Percentiles rank a stretch among this genome's conserved stretches.
These are phyloP conservation scores for Rhizopogon vinicolor DNA, from an alignment of 768 basidiomycete species.

Conservation along the genomic window DNA sequence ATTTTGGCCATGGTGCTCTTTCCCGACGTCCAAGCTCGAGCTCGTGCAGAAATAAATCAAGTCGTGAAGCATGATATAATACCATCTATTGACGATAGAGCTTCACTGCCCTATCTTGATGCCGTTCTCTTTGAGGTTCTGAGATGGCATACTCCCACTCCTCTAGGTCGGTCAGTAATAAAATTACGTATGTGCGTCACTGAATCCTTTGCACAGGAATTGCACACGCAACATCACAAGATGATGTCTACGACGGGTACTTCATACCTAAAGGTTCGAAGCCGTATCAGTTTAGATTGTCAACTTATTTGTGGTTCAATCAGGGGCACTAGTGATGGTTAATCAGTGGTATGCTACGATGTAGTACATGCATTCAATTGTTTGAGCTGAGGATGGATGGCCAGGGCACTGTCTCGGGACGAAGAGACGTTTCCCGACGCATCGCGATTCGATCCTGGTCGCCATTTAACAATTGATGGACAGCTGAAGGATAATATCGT, in stretches of 20 bases:
- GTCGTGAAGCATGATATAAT: conserved; percentile 18
- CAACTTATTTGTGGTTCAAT: too few relatives aligned
- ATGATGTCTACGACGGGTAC: conserved; percentile 62
- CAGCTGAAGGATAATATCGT: neutral
- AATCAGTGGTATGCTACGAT: too few relatives aligned
- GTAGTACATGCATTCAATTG: too few relatives aligned
- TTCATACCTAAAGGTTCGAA: conserved; percentile 57
- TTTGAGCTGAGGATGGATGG: too few relatives aligned
- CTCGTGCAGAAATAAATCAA: conserved; percentile 19
- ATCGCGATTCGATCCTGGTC: neutral
- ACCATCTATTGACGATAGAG: conserved; percentile 7
- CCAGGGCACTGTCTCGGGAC: neutral
- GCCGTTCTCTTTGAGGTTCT: conserved; percentile 6
- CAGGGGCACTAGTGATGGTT: too few relatives aligned
- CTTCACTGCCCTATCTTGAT: conserved; percentile 4
- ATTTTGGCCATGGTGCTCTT: conserved; percentile 22
- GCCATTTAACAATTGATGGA: neutral
- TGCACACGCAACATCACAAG: conserved; percentile 23
- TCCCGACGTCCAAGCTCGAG: conserved; percentile 22
- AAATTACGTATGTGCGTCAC: too few relatives aligned
- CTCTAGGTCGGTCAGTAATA: neutral
- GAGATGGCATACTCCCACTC: neutral
- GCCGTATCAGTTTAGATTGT: too few relatives aligned
- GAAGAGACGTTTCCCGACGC: neutral
- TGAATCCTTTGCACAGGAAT: too few relatives aligned